Evolutionary conservation across 495 filamentous ascomycete species (phyloP).

Genomic region (Talaromyces thailandensis): DNA sequence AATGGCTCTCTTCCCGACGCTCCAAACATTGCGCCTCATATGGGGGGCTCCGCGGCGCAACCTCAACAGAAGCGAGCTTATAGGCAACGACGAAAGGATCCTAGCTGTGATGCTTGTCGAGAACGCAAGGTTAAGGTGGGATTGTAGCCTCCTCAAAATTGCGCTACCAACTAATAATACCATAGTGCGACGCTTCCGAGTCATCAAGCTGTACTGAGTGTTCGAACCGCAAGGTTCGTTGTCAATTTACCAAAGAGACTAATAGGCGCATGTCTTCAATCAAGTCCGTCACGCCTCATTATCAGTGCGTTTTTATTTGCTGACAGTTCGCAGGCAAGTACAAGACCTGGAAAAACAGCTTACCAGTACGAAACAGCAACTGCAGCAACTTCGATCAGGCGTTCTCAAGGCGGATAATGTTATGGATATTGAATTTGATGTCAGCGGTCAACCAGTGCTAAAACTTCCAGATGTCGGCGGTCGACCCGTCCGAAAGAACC

Average conservation of each 20-base stretch:
- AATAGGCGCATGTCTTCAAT: constrained; percentile 98
- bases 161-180: constrained; percentile 1
- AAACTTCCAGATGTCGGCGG: constrained; percentile 64
- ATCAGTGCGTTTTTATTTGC: constrained; percentile 7
- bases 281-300: constrained; percentile 47
- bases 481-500: constrained; percentile 50
- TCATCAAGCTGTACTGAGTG: constrained; percentile 94
- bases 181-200: constrained; percentile 87
- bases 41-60: constrained; percentile 32
- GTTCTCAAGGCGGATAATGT: constrained; percentile 26
- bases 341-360: constrained; percentile 96
- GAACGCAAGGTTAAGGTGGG: constrained; percentile 92
- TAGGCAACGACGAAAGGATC: constrained; percentile 88
- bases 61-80: constrained; percentile 82
- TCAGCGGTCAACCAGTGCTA: constrained; percentile 45
- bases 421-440: constrained; percentile 56
- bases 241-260: constrained; percentile 98
- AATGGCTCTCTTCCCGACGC: constrained; percentile 27
- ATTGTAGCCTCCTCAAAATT: constrained; percentile 5
- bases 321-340: constrained; percentile 54
- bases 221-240: constrained; percentile 87
- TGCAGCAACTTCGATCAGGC: constrained; percentile 55
- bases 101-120: constrained; percentile 94
- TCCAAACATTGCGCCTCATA: constrained; percentile 33
- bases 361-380: constrained; percentile 60